Percentiles rank a stretch among this genome's conserved stretches.
These are phyloP conservation scores for Trypanosoma lewisi DNA, from an alignment of 208 protist genomes.

Conservation along the genomic window DNA sequence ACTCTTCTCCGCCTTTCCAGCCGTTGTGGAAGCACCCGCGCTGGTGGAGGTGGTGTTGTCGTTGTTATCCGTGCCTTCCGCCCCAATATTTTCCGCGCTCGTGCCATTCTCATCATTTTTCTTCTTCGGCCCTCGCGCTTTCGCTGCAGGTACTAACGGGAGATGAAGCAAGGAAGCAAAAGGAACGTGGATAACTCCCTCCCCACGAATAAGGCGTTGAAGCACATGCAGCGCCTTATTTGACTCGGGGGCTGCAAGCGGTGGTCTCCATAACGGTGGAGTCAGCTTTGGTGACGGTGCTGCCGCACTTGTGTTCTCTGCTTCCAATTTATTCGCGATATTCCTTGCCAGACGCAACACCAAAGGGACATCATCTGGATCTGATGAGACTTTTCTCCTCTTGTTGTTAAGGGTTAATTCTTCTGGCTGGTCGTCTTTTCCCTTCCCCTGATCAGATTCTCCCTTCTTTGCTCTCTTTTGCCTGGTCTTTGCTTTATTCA, in stretches of 20 bases:
- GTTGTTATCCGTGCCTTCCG: too few relatives aligned
- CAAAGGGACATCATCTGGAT: slow-evolving; percentile 23
- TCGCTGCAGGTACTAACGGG: slow-evolving; percentile 14
- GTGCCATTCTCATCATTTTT: slow-evolving; percentile 5
- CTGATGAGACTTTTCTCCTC: neutral
- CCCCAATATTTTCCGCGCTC: neutral
- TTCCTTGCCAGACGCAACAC: neutral
- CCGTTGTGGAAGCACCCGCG: neutral
- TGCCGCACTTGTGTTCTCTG: neutral
- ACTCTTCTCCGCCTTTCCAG: slow-evolving; percentile 10
- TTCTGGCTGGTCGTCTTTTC: too few relatives aligned
- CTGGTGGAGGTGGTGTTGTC: too few relatives aligned
- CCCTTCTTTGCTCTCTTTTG: neutral
- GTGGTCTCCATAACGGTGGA: slow-evolving; percentile 33
- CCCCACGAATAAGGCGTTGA: slow-evolving; percentile 35
- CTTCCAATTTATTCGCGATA: neutral
- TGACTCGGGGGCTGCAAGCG: slow-evolving; percentile 42
- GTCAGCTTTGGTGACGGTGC: slow-evolving; percentile 1
- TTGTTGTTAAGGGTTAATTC: too few relatives aligned
- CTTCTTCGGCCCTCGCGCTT: slow-evolving; percentile 11
- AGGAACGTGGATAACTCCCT: slow-evolving; percentile 33
- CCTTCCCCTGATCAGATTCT: neutral
- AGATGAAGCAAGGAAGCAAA: slow-evolving; percentile 40
- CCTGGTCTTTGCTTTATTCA: neutral
- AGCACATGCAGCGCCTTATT: slow-evolving; percentile 38